These are phyloP conservation scores for Solanum chmielewskii DNA, from an alignment of 257 asterid genomes.

Conservation along the genomic window DNA sequence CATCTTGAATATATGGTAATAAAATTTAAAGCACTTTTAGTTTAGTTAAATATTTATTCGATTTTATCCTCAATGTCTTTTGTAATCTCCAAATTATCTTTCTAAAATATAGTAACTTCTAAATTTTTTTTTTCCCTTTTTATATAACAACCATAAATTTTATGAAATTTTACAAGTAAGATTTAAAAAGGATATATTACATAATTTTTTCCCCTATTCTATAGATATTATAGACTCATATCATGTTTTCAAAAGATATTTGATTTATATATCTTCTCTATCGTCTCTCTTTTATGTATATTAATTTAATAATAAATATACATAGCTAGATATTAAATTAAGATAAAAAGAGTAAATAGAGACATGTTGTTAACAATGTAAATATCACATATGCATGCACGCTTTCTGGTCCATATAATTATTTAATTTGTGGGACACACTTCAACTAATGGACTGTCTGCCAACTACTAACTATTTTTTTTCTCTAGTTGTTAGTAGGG, in stretches of 20 bases:
- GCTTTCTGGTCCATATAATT: neutral
- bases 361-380: neutral
- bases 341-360: neutral
- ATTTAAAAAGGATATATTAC: neutral
- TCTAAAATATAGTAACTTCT: neutral
- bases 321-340: neutral
- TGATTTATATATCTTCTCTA: neutral
- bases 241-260: neutral
- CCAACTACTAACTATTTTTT: neutral
- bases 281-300: neutral
- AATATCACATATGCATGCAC: neutral
- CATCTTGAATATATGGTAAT: neutral
- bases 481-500: neutral
- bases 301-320: neutral
- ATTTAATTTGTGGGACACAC: neutral
- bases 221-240: neutral
- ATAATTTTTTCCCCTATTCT: rapidly evolving
- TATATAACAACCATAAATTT: neutral
- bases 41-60: neutral
- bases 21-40: neutral
- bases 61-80: neutral
- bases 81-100: neutral
- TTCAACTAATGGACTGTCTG: neutral
- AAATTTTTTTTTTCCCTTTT: neutral
- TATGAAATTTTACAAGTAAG: neutral